Percentiles rank a stretch among this genome's conserved stretches.
These are phyloP conservation scores for Populus ilicifolia DNA, from an alignment of 345 rosid species.

Conservation along the genomic window DNA sequence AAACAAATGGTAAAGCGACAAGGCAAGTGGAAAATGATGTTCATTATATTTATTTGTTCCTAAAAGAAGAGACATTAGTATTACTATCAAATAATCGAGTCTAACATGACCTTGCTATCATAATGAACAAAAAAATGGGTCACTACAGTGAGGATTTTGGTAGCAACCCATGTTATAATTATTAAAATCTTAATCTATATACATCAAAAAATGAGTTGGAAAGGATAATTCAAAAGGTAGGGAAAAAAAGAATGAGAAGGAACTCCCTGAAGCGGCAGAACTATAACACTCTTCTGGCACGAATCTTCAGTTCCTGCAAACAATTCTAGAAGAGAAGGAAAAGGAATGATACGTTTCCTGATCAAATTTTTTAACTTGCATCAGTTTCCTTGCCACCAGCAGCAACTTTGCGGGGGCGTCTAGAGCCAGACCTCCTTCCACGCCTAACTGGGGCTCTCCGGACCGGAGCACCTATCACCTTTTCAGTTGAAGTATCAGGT, in stretches of 20 bases:
- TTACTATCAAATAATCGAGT: neutral
- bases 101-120: conserved; percentile 7
- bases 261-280: conserved; percentile 18
- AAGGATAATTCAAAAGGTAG: conserved; percentile 6
- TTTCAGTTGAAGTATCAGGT: conserved; percentile 32
- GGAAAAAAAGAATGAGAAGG: neutral
- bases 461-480: conserved; percentile 19
- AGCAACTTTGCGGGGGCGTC: conserved; percentile 63
- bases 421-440: conserved; percentile 53
- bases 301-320: conserved; percentile 25
- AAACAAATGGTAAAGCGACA: neutral
- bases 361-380: conserved; percentile 28
- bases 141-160: conserved; percentile 16
- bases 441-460: conserved; percentile 47
- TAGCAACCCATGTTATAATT: conserved; percentile 29
- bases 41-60: conserved; percentile 4
- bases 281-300: conserved; percentile 27
- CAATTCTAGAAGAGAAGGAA: conserved; percentile 13
- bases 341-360: conserved; percentile 22
- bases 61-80: neutral
- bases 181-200: conserved; percentile 25
- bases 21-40: neutral
- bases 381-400: conserved; percentile 33
- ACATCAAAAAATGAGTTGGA: conserved; percentile 39
- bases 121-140: conserved; percentile 26